phyloP scores from a whole-genome alignment of 495 filamentous ascomycete species.

The Parathielavia appendiculata region DNA sequence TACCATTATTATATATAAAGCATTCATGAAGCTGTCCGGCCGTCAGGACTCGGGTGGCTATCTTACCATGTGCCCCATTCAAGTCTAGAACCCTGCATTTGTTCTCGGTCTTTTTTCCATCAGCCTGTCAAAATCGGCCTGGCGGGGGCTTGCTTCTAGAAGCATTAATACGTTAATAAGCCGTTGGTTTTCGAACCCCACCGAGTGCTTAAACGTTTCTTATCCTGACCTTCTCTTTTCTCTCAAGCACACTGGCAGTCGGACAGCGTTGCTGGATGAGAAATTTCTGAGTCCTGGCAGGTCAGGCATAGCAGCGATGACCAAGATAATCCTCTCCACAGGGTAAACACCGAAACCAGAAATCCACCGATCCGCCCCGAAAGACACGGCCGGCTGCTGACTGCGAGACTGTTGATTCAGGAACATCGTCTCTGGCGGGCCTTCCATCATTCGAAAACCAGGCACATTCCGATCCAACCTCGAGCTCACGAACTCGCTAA shows the following conservation, averaged over 20 bases:
- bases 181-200: conserved; percentile 23
- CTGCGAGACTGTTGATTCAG: conserved; percentile 40
- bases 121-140: too few relatives aligned
- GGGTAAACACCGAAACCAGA: conserved; percentile 51
- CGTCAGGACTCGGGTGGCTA: too few relatives aligned
- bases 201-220: conserved; percentile 12
- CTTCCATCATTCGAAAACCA: conserved; percentile 73
- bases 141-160: conserved; percentile 27
- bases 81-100: too few relatives aligned
- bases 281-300: neutral
- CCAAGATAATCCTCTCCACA: conserved; percentile 82
- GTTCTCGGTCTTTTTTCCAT: too few relatives aligned
- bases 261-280: neutral
- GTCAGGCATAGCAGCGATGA: conserved; percentile 39
- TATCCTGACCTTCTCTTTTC: neutral
- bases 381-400: conserved; percentile 12
- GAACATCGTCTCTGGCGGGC: conserved; percentile 77
- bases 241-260: neutral
- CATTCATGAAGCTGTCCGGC: too few relatives aligned
- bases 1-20: neutral
- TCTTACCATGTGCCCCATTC: too few relatives aligned
- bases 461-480: conserved; percentile 74
- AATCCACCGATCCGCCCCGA: conserved; percentile 7
- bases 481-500: conserved; percentile 80
- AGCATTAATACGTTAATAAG: conserved; percentile 27